Evolutionary conservation across 2,329 filamentous ascomycete species (phyloP).

Genomic region (Sordariomycetes sp.): DNA sequence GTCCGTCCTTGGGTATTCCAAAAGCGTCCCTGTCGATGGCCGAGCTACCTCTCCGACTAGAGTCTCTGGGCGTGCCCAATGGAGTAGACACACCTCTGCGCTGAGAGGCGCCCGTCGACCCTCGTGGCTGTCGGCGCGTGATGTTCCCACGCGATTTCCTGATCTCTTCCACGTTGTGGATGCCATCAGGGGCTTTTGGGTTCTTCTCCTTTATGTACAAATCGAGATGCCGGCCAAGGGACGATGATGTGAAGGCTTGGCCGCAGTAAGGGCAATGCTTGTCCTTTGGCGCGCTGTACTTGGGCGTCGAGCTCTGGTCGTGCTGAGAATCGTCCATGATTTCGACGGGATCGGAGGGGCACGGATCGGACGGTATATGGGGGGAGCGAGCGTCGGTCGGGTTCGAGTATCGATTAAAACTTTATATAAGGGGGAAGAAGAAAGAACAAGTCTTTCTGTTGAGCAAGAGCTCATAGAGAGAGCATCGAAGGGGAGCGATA

Average conservation of each 20-base stretch:
- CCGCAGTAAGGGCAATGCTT: constrained; percentile 81
- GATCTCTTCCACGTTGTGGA: constrained; percentile 88
- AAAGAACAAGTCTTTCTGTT: no score
- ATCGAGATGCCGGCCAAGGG: constrained; percentile 85
- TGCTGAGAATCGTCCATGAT: constrained; percentile 4
- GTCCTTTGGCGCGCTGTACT: constrained; percentile 52
- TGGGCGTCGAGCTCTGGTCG: constrained; percentile 2
- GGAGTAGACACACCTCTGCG: constrained; percentile 53
- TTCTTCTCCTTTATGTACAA: constrained; percentile 92
- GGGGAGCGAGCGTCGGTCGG: background rate
- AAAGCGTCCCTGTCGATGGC: constrained; percentile 25
- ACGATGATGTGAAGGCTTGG: constrained; percentile 88
- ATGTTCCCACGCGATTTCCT: constrained; percentile 74
- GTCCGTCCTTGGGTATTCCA: constrained; percentile 29
- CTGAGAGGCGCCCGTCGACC: constrained; percentile 42
- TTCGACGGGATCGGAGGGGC: no score
- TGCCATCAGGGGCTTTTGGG: constrained; percentile 74
- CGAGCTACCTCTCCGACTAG: constrained; percentile 26
- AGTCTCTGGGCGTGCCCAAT: constrained; percentile 35
- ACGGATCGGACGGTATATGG: background rate
- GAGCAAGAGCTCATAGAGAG: background rate
- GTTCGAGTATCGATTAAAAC: background rate
- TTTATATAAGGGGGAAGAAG: no score
- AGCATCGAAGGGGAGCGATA: constrained; percentile 1
- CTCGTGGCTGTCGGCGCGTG: constrained; percentile 74